Conservation (phyloP, 1,284 basidiomycete species). For the Boletus semigastroideus region DNA sequence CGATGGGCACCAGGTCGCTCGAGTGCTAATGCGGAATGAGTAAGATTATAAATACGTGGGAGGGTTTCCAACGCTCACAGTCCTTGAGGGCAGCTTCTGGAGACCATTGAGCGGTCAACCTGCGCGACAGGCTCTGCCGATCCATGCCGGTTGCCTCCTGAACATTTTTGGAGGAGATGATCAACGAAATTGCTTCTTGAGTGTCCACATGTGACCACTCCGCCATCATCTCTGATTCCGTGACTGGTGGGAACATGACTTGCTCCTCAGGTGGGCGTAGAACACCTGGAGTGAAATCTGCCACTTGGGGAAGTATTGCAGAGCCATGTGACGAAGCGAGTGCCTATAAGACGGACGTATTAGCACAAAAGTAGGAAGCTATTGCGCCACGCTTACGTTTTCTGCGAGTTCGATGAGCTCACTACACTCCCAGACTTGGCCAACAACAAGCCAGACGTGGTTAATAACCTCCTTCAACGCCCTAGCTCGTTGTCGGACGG, state of each 20-base stretch:
- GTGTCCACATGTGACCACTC: constrained; percentile 47
- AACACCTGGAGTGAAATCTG: constrained; percentile 29
- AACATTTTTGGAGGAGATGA: constrained; percentile 53
- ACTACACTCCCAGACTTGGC: constrained; percentile 66
- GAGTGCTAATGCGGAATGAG: constrained; percentile 42
- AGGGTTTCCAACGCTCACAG: constrained; percentile 52
- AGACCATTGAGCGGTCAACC: constrained; percentile 66
- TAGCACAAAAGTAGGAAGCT: constrained; percentile 9
- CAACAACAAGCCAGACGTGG: constrained; percentile 67
- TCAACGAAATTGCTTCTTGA: constrained; percentile 50
- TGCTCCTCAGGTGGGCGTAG: constrained; percentile 32
- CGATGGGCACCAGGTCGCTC: constrained; percentile 63
- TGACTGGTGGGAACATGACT: constrained; percentile 27
- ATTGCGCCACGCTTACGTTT: constrained; percentile 43
- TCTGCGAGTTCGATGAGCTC: constrained; percentile 56
- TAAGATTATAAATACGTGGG: constrained; percentile 3
- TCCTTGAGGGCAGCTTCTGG: constrained; percentile 73
- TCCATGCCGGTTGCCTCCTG: constrained; percentile 68
- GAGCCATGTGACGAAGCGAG: constrained; percentile 34
- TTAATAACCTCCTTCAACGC: constrained; percentile 67
- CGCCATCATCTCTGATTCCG: constrained; percentile 12
- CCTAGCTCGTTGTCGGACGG: constrained; percentile 47
- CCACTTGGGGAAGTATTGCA: constrained; percentile 34
- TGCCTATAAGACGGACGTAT: constrained; percentile 33
- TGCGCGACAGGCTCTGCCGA: constrained; percentile 49